Conservation (phyloP, 768 basidiomycete species). For the Inosperma sp. region DNA sequence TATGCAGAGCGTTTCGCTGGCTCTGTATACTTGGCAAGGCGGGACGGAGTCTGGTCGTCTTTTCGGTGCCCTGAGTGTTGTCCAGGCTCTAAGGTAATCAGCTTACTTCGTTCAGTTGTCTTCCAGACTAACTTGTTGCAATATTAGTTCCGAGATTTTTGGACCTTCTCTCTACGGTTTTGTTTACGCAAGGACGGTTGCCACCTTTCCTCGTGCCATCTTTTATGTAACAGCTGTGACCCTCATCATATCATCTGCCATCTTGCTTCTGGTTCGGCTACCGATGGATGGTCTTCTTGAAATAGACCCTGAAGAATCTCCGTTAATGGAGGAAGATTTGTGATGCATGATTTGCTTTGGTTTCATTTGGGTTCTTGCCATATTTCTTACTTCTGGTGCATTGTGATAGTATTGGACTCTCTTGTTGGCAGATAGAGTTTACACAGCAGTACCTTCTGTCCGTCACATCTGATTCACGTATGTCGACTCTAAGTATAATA, state of each 20-base stretch:
- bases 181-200: slow-evolving; percentile 68
- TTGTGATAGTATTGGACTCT: no score
- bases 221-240: slow-evolving; percentile 52
- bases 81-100: slow-evolving; percentile 60
- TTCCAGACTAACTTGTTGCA: slow-evolving; percentile 1
- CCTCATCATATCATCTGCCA: slow-evolving; percentile 38
- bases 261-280: slow-evolving; percentile 47
- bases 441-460: no score
- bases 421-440: no score
- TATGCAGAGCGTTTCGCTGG: slow-evolving; percentile 64
- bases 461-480: no score
- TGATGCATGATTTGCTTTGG: no score
- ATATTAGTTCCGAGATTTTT: slow-evolving; percentile 54
- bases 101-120: background rate
- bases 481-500: no score
- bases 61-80: slow-evolving; percentile 76
- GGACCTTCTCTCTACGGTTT: slow-evolving; percentile 71
- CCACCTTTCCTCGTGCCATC: slow-evolving; percentile 61
- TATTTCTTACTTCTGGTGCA: no score
- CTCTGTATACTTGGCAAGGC: slow-evolving; percentile 51
- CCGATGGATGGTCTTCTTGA: slow-evolving; percentile 13
- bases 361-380: no score
- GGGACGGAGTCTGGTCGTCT: slow-evolving; percentile 66
- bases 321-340: no score
- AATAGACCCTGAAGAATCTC: background rate